phyloP scores from a whole-genome alignment of 768 basidiomycete genomes.

The Tylopilus rubrobrunneus region DNA sequence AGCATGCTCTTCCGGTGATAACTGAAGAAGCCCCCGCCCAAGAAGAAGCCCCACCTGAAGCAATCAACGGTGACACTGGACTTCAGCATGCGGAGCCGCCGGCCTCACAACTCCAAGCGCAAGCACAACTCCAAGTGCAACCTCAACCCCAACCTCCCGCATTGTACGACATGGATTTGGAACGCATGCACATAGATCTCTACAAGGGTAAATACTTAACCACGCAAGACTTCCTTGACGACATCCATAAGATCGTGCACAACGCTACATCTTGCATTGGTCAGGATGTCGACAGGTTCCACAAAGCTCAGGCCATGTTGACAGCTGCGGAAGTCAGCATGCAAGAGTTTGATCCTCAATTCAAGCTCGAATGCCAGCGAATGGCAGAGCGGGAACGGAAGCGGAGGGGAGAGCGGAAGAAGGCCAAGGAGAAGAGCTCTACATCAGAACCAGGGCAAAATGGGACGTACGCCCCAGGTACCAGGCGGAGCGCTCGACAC shows the following conservation, averaged over 20 bases:
- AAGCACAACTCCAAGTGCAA: constrained; percentile 32
- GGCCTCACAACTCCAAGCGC: constrained; percentile 34
- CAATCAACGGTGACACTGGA: constrained; percentile 36
- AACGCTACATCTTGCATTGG: constrained; percentile 55
- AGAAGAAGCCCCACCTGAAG: constrained; percentile 30
- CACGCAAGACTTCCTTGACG: constrained; percentile 81
- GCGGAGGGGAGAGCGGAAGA: constrained; percentile 50
- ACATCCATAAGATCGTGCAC: constrained; percentile 76
- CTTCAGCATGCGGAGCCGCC: constrained; percentile 18
- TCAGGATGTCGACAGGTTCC: constrained; percentile 71
- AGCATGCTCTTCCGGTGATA: constrained; percentile 44
- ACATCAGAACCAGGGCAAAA: constrained; percentile 25
- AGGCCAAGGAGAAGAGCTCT: constrained; percentile 32
- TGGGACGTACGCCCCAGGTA: constrained; percentile 43
- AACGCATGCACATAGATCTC: constrained; percentile 82
- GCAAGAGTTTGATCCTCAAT: constrained; percentile 77
- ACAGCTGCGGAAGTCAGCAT: constrained; percentile 83
- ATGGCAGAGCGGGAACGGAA: constrained; percentile 78
- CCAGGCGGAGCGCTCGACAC: constrained; percentile 66
- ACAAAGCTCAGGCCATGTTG: constrained; percentile 85
- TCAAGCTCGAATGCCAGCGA: constrained; percentile 79
- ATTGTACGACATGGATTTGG: constrained; percentile 85
- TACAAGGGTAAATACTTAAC: constrained; percentile 85
- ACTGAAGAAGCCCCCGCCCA: constrained; percentile 30
- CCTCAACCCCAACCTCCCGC: constrained; percentile 36